Evolutionary conservation across 495 filamentous ascomycete species (phyloP).

Genomic region (Neurospora terricola): DNA sequence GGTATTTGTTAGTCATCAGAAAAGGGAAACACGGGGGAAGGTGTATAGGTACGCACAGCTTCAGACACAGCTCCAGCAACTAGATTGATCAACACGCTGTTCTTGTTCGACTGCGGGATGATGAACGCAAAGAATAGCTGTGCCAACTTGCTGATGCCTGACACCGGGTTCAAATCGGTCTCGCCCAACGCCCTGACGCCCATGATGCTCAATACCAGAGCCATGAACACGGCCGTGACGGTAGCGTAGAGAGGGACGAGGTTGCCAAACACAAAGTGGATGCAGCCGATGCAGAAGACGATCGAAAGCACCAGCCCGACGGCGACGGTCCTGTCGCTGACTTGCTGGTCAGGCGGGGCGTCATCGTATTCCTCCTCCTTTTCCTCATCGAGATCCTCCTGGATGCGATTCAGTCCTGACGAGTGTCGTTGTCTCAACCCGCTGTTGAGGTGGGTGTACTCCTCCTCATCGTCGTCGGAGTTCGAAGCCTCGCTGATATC

Average conservation of each 20-base stretch:
- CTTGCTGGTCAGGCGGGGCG: slow-evolving; percentile 72
- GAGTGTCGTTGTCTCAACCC: not conserved
- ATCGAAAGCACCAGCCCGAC: slow-evolving; percentile 69
- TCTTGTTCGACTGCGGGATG: slow-evolving; percentile 57
- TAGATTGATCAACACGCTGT: slow-evolving; percentile 84
- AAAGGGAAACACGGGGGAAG: not conserved
- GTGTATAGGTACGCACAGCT: slow-evolving; percentile 13
- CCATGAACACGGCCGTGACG: slow-evolving; percentile 74
- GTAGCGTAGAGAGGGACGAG: slow-evolving; percentile 61
- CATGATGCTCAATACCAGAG: slow-evolving; percentile 86
- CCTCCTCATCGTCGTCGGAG: not conserved
- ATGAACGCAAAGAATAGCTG: slow-evolving; percentile 91
- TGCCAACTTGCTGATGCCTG: slow-evolving; percentile 91
- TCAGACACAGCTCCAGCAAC: slow-evolving; percentile 76
- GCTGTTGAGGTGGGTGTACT: slow-evolving; percentile 40
- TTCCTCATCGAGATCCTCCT: slow-evolving; percentile 6
- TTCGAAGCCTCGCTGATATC: slow-evolving; percentile 1
- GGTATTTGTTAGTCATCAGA: not conserved
- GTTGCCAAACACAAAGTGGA: slow-evolving; percentile 66
- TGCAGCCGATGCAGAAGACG: slow-evolving; percentile 65
- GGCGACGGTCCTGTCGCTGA: slow-evolving; percentile 60
- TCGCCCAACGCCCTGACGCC: slow-evolving; percentile 90
- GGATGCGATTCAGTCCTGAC: not conserved
- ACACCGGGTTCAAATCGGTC: slow-evolving; percentile 94
- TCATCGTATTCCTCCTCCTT: slow-evolving; percentile 44